Base-by-base conservation (phyloP, 2,329 filamentous ascomycete species). In the Colletotrichum eremochloae region DNA sequence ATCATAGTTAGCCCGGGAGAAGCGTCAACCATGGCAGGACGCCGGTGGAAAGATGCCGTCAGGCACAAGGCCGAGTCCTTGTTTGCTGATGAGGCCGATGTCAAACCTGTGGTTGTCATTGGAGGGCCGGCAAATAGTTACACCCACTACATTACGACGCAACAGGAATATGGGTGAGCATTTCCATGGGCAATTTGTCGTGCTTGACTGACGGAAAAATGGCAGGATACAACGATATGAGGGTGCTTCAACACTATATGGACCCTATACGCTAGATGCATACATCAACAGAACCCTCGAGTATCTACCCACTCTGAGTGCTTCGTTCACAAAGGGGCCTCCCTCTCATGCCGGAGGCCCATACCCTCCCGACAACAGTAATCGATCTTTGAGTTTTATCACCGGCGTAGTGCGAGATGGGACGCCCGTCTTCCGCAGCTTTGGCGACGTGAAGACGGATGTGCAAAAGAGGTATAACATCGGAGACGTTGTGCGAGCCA, bases 101-200 rank as follows among this genome's bases (percentile, higher is more conserved):
- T 78, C 9, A 86, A 91, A 57, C 92, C 93, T 0, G 80, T 92
- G 18, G 94, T 97, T 1, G 92, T 97, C 1, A 86, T 97, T 1
- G 95, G 95, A 5, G 95, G 93, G 0, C 95, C 95, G 0, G 94
- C 94, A 42, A 98, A 98, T 80, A 94, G 90, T 48, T 98, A 98
- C 80, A 91, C 93, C 0, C 92, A 94, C 79, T 94, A 94, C 80
- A 93, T 94, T 74, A 82, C 91, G 5, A 94, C 93, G 0, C 86
- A 89, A 75, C 91, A 95, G 79, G 93, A 95, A 80, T 82, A 82
- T 61, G 74, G 74, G 80, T 82, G 77, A 78, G 81, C 73, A 42
- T 18, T 36, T 9, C 18, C 11, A 11, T 14, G 38, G 74, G 44
- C 44, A 63, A 81, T 76, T 6, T 72, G 74, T 5, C 75, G 40